Base-by-base conservation (phyloP, 2,329 filamentous ascomycete genomes). In the Scytalidium sp. region DNA sequence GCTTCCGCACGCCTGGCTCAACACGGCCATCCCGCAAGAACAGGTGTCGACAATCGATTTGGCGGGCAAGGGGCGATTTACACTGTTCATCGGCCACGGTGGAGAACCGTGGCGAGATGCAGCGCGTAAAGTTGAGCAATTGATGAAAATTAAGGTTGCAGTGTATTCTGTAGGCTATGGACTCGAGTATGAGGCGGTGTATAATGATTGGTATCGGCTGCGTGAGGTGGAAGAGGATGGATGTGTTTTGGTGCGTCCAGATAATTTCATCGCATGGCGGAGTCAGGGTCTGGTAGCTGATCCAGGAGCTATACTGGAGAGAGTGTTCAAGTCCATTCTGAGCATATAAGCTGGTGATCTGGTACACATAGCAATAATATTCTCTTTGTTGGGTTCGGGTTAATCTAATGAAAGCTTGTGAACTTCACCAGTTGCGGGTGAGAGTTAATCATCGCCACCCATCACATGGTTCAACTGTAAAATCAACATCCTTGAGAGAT, bases 1-100 rank as follows among this genome's bases (percentile, higher is more conserved):
- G 2, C 64, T 85, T 19, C 83, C 84, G 4, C 83, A 87, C 62
- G 81, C 72, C 0, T 86, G 83, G 83, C 65, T 86, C 15, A 79
- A 82, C 64, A 71, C 70, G 19, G 57, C 68, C 6, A 57, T 70
- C 10, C 75, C 80, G 0, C 65, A 66, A 9, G 60, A 70, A 46
- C 66, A 67, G 13, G 65, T 79, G 17, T 84, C 80, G 1, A 85
- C 81, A 0, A 75, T 81, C 42, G 83, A 86, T 60, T 64, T 86
- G 1, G 78, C 78, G 0, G 82, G 82, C 0, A 70, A 83, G 45
- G 76, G 79, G 1, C 56, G 57, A 0, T 84, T 82, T 58, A 67
- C 63, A 11, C 58, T 81, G 2, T 60, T 81, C 7, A 78, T 75
- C 0, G 80, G 82, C 0, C 73, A 78, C n/a, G 79, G 80, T 1